Conservation (phyloP, 2,329 filamentous ascomycete species). For the Knoxdaviesia capensis region DNA sequence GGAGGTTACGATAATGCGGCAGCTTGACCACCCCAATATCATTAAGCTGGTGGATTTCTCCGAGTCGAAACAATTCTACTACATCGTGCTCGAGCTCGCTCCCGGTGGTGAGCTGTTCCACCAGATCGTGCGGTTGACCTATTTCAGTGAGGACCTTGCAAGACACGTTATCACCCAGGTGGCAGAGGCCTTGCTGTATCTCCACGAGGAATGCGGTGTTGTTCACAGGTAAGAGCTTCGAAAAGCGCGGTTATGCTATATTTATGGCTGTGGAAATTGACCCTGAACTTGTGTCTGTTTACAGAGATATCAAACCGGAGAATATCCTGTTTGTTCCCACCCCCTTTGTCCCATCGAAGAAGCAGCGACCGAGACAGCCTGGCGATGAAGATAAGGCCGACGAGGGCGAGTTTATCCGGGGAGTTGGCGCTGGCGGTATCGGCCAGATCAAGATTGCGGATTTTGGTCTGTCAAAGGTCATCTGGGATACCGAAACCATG, state of each 20-base stretch:
- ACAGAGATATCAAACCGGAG: constrained; percentile 92
- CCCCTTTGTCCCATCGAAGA: constrained; percentile 59
- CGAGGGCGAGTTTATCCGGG: constrained; percentile 77
- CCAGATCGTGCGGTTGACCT: constrained; percentile 92
- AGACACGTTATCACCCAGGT: constrained; percentile 90
- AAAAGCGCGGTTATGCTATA: too few species aligned
- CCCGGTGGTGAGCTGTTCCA: constrained; percentile 95
- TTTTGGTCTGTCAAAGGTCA: constrained; percentile 91
- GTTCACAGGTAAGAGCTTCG: constrained; percentile 65
- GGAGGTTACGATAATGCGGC: constrained; percentile 97
- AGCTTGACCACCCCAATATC: constrained; percentile 90
- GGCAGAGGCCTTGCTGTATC: constrained; percentile 74
- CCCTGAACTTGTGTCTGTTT: not conserved
- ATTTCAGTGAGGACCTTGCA: constrained; percentile 91
- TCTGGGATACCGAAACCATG: constrained; percentile 97
- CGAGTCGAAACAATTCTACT: constrained; percentile 90
- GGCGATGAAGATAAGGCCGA: constrained; percentile 96
- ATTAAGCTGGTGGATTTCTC: constrained; percentile 85
- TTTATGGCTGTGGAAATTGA: too few species aligned
- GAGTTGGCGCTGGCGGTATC: constrained; percentile 73
- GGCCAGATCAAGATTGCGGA: constrained; percentile 94
- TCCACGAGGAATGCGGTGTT: constrained; percentile 87
- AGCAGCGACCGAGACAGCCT: constrained; percentile 59
- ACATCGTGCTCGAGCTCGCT: constrained; percentile 87
- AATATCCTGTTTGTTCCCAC: constrained; percentile 87